Evolutionary conservation across 805 yeast genomes (phyloP), one percentile per base, ranked within the genome.

Genomic region (Teunomyces barrocoloradensis): DNA sequence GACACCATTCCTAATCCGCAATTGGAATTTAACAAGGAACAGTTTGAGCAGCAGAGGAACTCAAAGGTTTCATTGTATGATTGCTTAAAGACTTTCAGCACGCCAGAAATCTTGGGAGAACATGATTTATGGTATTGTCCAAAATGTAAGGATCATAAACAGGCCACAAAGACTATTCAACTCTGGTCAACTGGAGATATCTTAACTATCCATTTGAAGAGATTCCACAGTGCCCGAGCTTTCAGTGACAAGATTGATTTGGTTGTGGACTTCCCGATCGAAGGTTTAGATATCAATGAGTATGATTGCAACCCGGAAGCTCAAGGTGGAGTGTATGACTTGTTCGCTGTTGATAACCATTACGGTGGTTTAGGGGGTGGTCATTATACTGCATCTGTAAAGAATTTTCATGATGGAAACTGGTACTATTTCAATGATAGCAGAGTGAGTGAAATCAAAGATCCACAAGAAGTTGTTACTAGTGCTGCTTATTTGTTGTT

Each of bases 331-430:
- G 61, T 87, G 1, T 92, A 92, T 65, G 98, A 94, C 61, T 71
- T 94, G 52, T 76, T 88, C 57, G 98, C 94, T 0, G 97, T 94
- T 18, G 98, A 91, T 63, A 94, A 92, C 63, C 99, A 94, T 61
- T 90, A 77, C 63, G 99, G 98, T 43, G 97, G 97, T 0, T 72
- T 92, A 15, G 97, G 98, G 0, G 98, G 98, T 4, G 98, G 99
- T 1, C 98, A 94, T 70, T 92, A 94, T 65, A 94, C 99, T 1
- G 87, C 98, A 0, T 85, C 82, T 58, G 96, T 80, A 0, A 86
- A 85, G 63, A 91, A 91, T 59, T 84, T 81, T 63, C 74, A 81
- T 37, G 95, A 88, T 58, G 70, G 70, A 17, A 74, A 81, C 48
- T 94, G 98, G 98, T 89, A 90, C 61, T 87, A 90, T 61, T 92